phyloP scores from a whole-genome alignment of 2,329 filamentous ascomycete genomes.

The Trichoderma asperellum region DNA sequence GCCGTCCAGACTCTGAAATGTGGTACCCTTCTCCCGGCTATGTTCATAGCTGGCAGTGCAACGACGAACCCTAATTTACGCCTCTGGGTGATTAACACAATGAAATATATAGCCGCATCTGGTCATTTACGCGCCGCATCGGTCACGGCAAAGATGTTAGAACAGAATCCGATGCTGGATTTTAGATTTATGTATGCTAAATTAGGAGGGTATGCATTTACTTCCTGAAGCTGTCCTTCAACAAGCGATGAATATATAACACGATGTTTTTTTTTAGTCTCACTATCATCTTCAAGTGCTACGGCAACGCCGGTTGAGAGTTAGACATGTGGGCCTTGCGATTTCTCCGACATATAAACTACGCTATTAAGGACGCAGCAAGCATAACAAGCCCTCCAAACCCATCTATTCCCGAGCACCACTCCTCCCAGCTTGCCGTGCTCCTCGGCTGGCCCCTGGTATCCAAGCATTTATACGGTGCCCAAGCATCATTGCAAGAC shows the following conservation, averaged over 20 bases:
- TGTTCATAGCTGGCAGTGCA: conserved; percentile 32
- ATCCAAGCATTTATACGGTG: background rate
- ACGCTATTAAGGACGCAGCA: background rate
- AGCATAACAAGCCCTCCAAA: background rate
- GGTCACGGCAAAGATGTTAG: conserved; percentile 28
- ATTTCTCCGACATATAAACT: background rate
- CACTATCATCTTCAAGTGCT: background rate
- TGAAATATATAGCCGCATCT: conserved; percentile 31
- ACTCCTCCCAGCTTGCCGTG: background rate
- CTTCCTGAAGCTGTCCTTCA: conserved; percentile 26
- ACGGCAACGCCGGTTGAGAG: background rate
- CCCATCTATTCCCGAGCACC: background rate
- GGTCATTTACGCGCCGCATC: conserved; percentile 30
- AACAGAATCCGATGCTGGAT: conserved; percentile 24
- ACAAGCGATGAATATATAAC: background rate
- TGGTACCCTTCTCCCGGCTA: conserved; percentile 31
- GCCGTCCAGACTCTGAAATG: conserved; percentile 33
- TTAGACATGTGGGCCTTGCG: background rate
- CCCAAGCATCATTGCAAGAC: background rate
- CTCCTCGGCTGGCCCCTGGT: background rate
- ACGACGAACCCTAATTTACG: conserved; percentile 19
- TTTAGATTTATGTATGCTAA: conserved; percentile 36
- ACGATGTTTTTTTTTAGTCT: background rate
- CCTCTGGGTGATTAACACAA: conserved; percentile 29
- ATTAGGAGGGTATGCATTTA: conserved; percentile 37